Conservation (phyloP, 495 filamentous ascomycete genomes). For the Durotheca rogersii region DNA sequence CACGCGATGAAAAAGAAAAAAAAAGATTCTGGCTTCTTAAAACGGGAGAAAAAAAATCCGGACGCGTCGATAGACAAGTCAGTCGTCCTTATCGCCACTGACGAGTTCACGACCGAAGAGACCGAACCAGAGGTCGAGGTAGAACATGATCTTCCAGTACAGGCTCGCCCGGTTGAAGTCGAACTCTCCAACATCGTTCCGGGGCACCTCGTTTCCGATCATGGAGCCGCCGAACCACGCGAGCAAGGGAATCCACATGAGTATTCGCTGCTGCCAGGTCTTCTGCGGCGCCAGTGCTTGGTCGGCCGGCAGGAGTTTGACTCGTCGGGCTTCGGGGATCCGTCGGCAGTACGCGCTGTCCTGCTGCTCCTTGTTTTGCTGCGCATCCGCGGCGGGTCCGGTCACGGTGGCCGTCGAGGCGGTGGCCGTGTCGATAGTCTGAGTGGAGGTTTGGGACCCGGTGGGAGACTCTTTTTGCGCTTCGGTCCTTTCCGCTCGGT, state of each 20-base stretch:
- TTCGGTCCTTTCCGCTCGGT: background rate
- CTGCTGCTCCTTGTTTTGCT: constrained; percentile 27
- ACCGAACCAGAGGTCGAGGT: constrained; percentile 48
- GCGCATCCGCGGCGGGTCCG: constrained; percentile 26
- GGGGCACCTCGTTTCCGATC: constrained; percentile 75
- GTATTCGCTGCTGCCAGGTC: constrained; percentile 59
- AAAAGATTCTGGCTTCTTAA: no score
- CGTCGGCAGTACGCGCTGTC: constrained; percentile 40
- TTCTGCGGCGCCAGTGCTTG: constrained; percentile 67
- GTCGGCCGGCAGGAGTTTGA: constrained; percentile 53
- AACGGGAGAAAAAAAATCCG: no score
- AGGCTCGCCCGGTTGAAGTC: constrained; percentile 71
- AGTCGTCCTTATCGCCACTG: constrained; percentile 53
- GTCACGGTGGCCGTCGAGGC: constrained; percentile 65
- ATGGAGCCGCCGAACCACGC: constrained; percentile 74
- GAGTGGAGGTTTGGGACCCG: constrained; percentile 48
- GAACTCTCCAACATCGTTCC: constrained; percentile 76
- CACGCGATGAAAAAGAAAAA: background rate
- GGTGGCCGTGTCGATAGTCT: constrained; percentile 51
- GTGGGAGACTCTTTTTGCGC: constrained; percentile 28
- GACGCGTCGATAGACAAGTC: background rate
- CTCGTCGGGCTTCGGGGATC: constrained; percentile 52
- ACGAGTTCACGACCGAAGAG: constrained; percentile 53
- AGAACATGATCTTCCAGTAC: constrained; percentile 70
- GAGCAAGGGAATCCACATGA: constrained; percentile 62